Base-by-base conservation (phyloP, 306 rosid species). In the Cotoneaster glaucophyllus region DNA sequence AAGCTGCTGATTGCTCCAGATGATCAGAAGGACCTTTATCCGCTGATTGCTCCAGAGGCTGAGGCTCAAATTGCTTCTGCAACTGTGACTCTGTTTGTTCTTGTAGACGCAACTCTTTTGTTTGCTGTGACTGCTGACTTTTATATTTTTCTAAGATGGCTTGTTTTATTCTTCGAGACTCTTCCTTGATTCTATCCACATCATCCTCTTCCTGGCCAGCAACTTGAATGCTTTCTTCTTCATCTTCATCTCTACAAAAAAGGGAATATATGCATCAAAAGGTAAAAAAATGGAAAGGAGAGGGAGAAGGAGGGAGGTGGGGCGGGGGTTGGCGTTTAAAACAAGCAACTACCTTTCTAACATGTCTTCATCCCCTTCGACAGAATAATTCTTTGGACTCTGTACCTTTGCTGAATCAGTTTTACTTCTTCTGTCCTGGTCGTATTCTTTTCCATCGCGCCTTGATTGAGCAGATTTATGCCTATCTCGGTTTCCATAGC, bases 131-230 rank as follows among this genome's bases (percentile, higher is more conserved):
- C 61, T 67, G 82, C 91, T 82, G 86, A 73, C 72, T 88, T 82
- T 85, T 93, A 77, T 93, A 89, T 87, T 96, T 96, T 80, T 90
- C 98, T 83, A 96, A 82, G 83, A 96, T 96, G 29, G 96, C 99
- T 71, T 85, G 94, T 75, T 90, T 90, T 84, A 96, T 81, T 76
- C 91, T 93, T 74, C 89, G 86, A 84, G 98, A 92, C 85, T 92
- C 98, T 89, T 92, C 99, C 83, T 90, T 96, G 78, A 96, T 93
- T 83, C 96, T 88, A 82, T 86, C 84, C 50, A 93, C 89, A 81
- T 96, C 93, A 54, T 96, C 98, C 80, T 95, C 98, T 82, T 96
- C 99, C 83, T 95, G 91, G 37, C 93, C 97, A 53, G 85, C 92
- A 71, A 83, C 73, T 73, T 79, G 90, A 11, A 79, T 57, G 78